A percentile compares a stretch with the other conserved stretches of the same genome.
Conservation (phyloP, 2,329 filamentous ascomycete species). For the Diplodia seriata region DNA sequence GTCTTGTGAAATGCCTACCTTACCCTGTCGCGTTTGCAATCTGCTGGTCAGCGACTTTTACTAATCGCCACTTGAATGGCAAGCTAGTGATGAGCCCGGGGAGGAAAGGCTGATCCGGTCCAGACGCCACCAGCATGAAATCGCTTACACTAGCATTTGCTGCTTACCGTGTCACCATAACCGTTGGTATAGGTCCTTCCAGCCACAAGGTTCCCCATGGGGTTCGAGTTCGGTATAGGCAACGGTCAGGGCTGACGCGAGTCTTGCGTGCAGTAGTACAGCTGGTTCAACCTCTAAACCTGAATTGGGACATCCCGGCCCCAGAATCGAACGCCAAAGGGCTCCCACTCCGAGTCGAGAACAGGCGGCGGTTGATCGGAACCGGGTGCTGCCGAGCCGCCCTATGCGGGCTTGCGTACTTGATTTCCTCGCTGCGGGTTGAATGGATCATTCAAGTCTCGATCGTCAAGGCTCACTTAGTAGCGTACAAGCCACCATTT, state of each 20-base stretch:
- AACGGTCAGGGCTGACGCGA: not conserved
- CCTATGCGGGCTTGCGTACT: not conserved
- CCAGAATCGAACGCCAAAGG: not conserved
- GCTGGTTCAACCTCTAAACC: not conserved
- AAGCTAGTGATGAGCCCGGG: not conserved
- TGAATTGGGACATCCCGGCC: conserved; percentile 5
- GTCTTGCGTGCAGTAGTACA: not conserved
- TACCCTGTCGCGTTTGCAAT: not conserved
- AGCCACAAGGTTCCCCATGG: conserved; percentile 24
- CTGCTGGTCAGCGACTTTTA: not conserved
- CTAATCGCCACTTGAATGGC: not conserved
- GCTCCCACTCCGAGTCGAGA: not conserved
- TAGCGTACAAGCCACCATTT: no score
- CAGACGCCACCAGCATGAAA: not conserved
- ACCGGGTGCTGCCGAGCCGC: not conserved
- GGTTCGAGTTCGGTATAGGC: not conserved
- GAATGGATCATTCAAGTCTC: not conserved
- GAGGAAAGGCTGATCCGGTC: not conserved
- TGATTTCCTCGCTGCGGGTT: not conserved
- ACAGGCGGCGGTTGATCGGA: not conserved
- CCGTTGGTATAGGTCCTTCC: conserved; percentile 3
- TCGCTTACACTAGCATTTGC: not conserved
- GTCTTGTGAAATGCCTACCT: not conserved
- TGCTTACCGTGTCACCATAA: not conserved
- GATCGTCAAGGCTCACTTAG: no score